Conservation (phyloP, 148 eudicot species). For the Camellia sinensis region DNA sequence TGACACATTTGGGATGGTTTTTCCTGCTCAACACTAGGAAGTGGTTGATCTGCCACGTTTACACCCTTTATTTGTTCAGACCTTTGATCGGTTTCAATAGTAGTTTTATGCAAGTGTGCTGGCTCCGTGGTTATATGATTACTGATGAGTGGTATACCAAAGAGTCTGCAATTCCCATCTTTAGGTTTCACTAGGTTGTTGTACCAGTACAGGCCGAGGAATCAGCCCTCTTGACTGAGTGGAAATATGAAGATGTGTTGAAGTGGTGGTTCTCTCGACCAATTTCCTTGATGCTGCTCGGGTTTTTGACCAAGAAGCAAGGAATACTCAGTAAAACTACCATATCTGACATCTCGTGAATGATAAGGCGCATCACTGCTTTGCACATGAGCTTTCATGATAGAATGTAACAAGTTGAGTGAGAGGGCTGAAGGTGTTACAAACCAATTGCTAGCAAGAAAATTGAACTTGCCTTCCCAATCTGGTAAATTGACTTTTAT, state of each 20-base stretch:
- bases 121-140: slow-evolving; percentile 36
- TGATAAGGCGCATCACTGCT: slow-evolving; percentile 41
- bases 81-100: slow-evolving; percentile 42
- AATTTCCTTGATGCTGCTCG: slow-evolving; percentile 53
- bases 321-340: slow-evolving; percentile 46
- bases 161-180: slow-evolving; percentile 76
- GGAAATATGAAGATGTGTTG: slow-evolving; percentile 44
- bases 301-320: slow-evolving; percentile 37
- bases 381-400: slow-evolving; percentile 39
- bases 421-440: slow-evolving; percentile 58
- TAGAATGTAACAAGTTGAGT: slow-evolving; percentile 63
- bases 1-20: slow-evolving; percentile 37
- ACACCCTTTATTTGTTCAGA: slow-evolving; percentile 46
- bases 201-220: slow-evolving; percentile 27
- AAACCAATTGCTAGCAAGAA: slow-evolving; percentile 51
- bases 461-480: slow-evolving; percentile 54
- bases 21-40: slow-evolving; percentile 45
- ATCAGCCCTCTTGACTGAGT: slow-evolving; percentile 46
- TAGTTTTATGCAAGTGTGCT: slow-evolving; percentile 21
- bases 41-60: slow-evolving; percentile 38
- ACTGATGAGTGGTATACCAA: slow-evolving; percentile 69
- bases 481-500: not conserved
- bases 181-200: slow-evolving; percentile 42
- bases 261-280: slow-evolving; percentile 66
- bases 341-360: slow-evolving; percentile 49